Percentiles rank a stretch among this genome's conserved stretches.
phyloP scores from a whole-genome alignment of 2,329 filamentous ascomycete genomes.

The Ophiostoma himal-ulmi region DNA sequence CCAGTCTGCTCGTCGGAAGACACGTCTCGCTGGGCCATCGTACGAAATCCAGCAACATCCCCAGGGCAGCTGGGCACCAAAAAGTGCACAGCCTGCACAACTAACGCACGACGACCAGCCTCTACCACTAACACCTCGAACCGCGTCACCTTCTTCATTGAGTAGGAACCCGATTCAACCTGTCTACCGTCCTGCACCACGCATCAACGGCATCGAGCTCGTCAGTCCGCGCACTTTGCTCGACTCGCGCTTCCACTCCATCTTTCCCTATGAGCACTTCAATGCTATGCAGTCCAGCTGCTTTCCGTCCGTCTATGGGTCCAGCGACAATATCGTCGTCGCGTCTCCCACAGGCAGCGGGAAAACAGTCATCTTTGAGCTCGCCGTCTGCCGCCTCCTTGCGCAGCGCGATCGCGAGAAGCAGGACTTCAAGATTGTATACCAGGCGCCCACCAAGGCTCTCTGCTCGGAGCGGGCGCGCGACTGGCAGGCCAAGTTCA shows the following conservation, averaged over 20 bases:
- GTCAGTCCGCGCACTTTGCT: slow-evolving; percentile 47
- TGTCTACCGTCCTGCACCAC: background rate
- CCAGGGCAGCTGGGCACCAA: background rate
- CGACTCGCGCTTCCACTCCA: slow-evolving; percentile 55
- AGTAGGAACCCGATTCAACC: background rate
- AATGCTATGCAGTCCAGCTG: slow-evolving; percentile 81
- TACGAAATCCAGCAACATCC: background rate
- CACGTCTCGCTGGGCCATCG: background rate
- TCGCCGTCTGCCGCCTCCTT: slow-evolving; percentile 71
- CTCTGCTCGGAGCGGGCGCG: slow-evolving; percentile 69
- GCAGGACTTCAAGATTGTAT: slow-evolving; percentile 70
- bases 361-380: slow-evolving; percentile 74
- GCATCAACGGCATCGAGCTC: slow-evolving; percentile 35
- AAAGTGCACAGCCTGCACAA: background rate
- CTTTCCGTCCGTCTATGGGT: slow-evolving; percentile 60
- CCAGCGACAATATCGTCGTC: slow-evolving; percentile 70
- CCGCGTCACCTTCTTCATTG: slow-evolving; percentile 15
- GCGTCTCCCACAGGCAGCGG: slow-evolving; percentile 80
- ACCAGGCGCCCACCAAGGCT: slow-evolving; percentile 79
- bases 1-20: background rate
- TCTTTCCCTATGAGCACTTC: slow-evolving; percentile 71
- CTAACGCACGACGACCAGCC: background rate
- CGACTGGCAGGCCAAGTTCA: slow-evolving; percentile 73
- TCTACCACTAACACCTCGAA: slow-evolving; percentile 14
- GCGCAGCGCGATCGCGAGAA: slow-evolving; percentile 42